Base-by-base conservation (phyloP, 345 rosid genomes). In the Syzygium oleosum region DNA sequence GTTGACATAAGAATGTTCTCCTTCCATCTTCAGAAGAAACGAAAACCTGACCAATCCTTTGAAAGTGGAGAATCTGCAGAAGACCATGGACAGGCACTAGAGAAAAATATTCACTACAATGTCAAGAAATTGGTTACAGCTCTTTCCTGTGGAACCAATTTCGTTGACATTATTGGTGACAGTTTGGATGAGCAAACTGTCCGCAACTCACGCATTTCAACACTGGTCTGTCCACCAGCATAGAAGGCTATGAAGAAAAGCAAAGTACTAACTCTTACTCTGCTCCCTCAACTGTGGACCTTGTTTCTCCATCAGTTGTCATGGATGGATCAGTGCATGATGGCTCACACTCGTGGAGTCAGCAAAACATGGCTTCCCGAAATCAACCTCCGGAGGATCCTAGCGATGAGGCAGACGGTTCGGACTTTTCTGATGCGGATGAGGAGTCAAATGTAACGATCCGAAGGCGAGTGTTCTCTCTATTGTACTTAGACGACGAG, bases 1-100 rank as follows among this genome's bases (percentile, higher is more conserved):
- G 29, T 25, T 59, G 31, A 43, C 52, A 43, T 38, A 80, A 29
- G 29, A 80, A 12, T 6, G 29, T 80, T 21, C 51, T 43, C 52
- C 52, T 51, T 16, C 21, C 78, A 56, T 91, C 87, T 88, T 90
- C 91, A 93, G 94, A 92, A 86, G 85, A 93, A 93, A 85, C 89
- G 93, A 86, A 90, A 88, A 84, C 77, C 85, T 12, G 90, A 89
- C 52, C 90, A 59, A 58, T 85, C 84, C 79, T 4, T 87, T 59
- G 79, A 80, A 10, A 73, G 87, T 73, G 83, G 87, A 49, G 84
- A 88, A 2, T 59, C 68, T 85, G 84, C 83, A 84, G 63, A 84
- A n/a, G 73, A 53, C 58, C 88, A 88, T 52, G 86, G 86, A 87
- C 61, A 23, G 84, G 85, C 87, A 73, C 59, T 73, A 46, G 87